Evolutionary conservation across 352 stramenopile genomes (phyloP).

Genomic region (Globisporangium rhizosaccharum): DNA sequence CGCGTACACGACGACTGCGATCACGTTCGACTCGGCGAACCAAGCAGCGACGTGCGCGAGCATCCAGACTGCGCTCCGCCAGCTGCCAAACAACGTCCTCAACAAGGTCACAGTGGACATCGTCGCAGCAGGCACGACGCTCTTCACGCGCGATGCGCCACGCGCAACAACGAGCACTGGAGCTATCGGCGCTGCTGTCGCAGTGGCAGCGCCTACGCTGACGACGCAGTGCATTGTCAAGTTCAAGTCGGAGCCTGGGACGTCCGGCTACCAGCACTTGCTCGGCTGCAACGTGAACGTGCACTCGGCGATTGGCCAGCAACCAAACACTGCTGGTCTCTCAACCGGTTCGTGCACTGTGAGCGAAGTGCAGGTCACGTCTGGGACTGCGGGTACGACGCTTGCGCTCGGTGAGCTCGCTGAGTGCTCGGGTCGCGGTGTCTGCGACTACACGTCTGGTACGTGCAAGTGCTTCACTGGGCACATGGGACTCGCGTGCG

Average conservation of each 20-base stretch:
- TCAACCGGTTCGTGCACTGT: conserved; percentile 23
- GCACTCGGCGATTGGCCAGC: conserved; percentile 28
- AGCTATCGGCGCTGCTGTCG: not conserved
- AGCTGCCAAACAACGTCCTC: conserved; percentile 63
- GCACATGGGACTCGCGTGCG: conserved; percentile 71
- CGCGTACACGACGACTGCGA: conserved; percentile 42
- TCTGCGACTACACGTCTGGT: conserved; percentile 46
- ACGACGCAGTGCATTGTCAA: conserved; percentile 29
- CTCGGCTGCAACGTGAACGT: conserved; percentile 38
- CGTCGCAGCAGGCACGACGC: not conserved
- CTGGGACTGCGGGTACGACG: not conserved
- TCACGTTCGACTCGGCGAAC: conserved; percentile 17
- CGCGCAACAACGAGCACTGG: conserved; percentile 6
- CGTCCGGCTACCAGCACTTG: conserved; percentile 51
- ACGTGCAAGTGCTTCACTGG: conserved; percentile 62
- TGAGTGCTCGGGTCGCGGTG: conserved; percentile 55
- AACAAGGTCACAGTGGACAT: conserved; percentile 33
- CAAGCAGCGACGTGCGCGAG: conserved; percentile 17
- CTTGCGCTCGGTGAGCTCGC: conserved; percentile 41
- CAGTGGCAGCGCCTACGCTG: not conserved
- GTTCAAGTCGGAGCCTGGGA: conserved; percentile 45
- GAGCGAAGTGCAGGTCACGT: conserved; percentile 21
- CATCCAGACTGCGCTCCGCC: conserved; percentile 35
- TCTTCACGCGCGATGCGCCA: conserved; percentile 21
- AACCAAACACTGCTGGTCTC: conserved; percentile 20